phyloP scores from a whole-genome alignment of 2,329 filamentous ascomycete species.

The Penicillium corylophilum region DNA sequence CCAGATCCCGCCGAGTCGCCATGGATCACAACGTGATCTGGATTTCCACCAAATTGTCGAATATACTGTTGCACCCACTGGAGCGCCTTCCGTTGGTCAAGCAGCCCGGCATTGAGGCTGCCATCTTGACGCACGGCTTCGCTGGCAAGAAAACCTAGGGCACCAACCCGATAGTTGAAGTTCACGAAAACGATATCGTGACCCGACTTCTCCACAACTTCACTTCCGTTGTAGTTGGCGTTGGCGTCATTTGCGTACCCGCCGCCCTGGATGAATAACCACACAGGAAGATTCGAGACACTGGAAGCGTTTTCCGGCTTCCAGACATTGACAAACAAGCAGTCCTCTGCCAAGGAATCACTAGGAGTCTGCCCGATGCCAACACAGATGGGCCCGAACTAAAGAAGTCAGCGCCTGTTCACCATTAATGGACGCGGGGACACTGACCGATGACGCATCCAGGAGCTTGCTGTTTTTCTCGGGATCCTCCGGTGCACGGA shows the following conservation, averaged over 20 bases:
- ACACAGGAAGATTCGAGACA: slow-evolving; percentile 60
- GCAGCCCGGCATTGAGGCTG: slow-evolving; percentile 61
- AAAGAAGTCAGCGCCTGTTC: background rate
- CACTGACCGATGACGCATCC: slow-evolving; percentile 50
- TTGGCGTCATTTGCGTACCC: slow-evolving; percentile 56
- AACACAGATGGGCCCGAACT: slow-evolving; percentile 54
- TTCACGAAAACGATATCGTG: slow-evolving; percentile 65
- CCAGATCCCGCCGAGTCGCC: slow-evolving; percentile 63
- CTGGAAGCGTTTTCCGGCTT: slow-evolving; percentile 28
- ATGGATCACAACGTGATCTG: slow-evolving; percentile 59
- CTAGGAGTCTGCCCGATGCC: slow-evolving; percentile 66
- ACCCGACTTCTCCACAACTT: slow-evolving; percentile 56
- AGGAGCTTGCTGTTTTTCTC: slow-evolving; percentile 35
- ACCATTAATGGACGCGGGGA: background rate
- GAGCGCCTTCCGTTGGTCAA: slow-evolving; percentile 62
- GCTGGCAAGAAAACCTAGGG: slow-evolving; percentile 63
- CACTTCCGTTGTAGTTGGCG: slow-evolving; percentile 57
- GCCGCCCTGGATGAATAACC: slow-evolving; percentile 58
- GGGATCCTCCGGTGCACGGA: slow-evolving; percentile 64
- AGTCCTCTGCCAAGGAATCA: slow-evolving; percentile 42
- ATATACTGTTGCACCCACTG: slow-evolving; percentile 64
- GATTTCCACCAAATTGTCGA: slow-evolving; percentile 56
- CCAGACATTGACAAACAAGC: slow-evolving; percentile 37
- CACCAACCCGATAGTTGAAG: slow-evolving; percentile 68
- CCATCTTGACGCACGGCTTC: slow-evolving; percentile 56